Conservation (phyloP, 1,284 basidiomycete genomes). For the Moniliella sp. region DNA sequence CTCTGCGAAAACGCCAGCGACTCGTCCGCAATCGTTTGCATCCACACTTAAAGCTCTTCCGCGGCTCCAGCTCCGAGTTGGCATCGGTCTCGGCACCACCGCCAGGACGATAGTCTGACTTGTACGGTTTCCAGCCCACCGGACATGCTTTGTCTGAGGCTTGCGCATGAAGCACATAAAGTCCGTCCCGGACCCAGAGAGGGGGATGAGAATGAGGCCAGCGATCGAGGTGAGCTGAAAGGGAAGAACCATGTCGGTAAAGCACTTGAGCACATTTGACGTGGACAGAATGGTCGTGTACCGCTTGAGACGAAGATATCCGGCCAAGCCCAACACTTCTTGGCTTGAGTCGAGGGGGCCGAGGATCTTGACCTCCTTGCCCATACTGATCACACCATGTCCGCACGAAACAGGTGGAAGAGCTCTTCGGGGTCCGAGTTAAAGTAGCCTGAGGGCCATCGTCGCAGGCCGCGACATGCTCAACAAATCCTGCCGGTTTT, state of each 20-base stretch:
- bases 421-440: slow-evolving; percentile 68
- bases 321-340: slow-evolving; percentile 59
- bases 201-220: slow-evolving; percentile 55
- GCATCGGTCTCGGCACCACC: slow-evolving; percentile 16
- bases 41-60: slow-evolving; percentile 42
- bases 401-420: slow-evolving; percentile 59
- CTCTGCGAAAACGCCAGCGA: slow-evolving; percentile 63
- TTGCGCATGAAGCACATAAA: slow-evolving; percentile 64
- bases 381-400: slow-evolving; percentile 62
- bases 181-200: slow-evolving; percentile 20
- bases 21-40: slow-evolving; percentile 52
- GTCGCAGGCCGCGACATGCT: slow-evolving; percentile 57
- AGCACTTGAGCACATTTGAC: slow-evolving; percentile 50
- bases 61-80: slow-evolving; percentile 14
- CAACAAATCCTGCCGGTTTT: slow-evolving; percentile 56
- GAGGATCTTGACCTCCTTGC: slow-evolving; percentile 48
- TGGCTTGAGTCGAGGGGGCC: slow-evolving; percentile 61
- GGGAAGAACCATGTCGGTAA: slow-evolving; percentile 51
- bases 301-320: slow-evolving; percentile 59
- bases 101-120: too few species aligned
- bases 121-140: slow-evolving; percentile 42
- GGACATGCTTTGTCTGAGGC: slow-evolving; percentile 42
- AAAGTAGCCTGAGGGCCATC: slow-evolving; percentile 58
- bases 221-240: slow-evolving; percentile 53
- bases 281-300: slow-evolving; percentile 33